A percentile compares a stretch with the other conserved stretches of the same genome.
Conservation (phyloP, 1,284 basidiomycete genomes). For the Rhodotorula sp. region DNA sequence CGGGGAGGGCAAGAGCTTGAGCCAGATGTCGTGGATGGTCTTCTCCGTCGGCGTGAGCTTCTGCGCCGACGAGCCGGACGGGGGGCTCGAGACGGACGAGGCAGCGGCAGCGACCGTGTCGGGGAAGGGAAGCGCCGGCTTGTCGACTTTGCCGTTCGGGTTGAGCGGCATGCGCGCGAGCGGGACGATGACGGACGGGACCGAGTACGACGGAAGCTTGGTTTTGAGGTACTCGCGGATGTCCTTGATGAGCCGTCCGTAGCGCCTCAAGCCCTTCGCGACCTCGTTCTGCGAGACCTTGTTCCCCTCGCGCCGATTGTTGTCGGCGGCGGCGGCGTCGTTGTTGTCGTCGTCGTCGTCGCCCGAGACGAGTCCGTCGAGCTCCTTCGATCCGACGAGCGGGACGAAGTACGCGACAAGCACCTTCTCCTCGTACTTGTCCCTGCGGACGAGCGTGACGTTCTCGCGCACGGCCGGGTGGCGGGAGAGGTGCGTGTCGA, state of each 20-base stretch:
- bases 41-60: constrained; percentile 70
- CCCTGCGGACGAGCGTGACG: constrained; percentile 91
- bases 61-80: constrained; percentile 42
- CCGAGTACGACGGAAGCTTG: constrained; percentile 90
- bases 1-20: constrained; percentile 74
- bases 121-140: constrained; percentile 96
- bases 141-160: constrained; percentile 99
- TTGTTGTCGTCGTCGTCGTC: constrained; percentile 43
- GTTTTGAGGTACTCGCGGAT: constrained; percentile 95
- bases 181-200: constrained; percentile 93
- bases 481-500: constrained; percentile 92
- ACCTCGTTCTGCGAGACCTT: constrained; percentile 54
- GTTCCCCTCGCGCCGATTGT: constrained; percentile 56
- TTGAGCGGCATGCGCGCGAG: constrained; percentile 94
- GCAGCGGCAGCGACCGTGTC: constrained; percentile 78
- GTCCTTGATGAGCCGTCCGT: constrained; percentile 84
- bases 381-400: constrained; percentile 61
- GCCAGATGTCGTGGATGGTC: constrained; percentile 79
- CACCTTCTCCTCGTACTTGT: constrained; percentile 99
- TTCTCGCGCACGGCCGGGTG: constrained; percentile 94
- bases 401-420: constrained; percentile 99
- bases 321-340: too few relatives aligned
- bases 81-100: constrained; percentile 46
- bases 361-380: constrained; percentile 69
- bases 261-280: constrained; percentile 71